Evolutionary conservation across 805 yeast genomes (phyloP), one percentile per base, ranked within the genome.

Genomic region (Zygosaccharomyces rouxii): DNA sequence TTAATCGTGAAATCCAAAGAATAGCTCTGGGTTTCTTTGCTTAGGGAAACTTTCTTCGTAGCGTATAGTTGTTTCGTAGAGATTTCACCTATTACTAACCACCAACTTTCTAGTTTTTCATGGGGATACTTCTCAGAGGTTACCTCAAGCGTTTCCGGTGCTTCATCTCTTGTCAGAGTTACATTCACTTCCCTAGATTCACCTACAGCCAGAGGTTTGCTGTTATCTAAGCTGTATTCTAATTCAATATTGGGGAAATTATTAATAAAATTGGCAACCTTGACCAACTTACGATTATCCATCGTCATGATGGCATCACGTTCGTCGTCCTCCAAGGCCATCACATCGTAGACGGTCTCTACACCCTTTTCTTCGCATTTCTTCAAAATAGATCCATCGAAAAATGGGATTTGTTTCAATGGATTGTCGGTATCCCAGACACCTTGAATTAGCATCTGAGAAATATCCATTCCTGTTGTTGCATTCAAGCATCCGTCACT

Each of bases 361-460:
- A 90, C 83, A 0, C 80, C 68, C 47, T 70, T 70, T 37, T 73
- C 70, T 31, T 68, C 57, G 60, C 94, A 84, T 42, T 84, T 72
- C 18, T 69, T 66, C 35, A 88, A 62, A 11, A 82, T 73, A 7
- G 42, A 29, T 4, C 59, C 59, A 39, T 71, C 71, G 46, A 89
- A 79, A 56, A 71, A 76, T 1, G 99, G 99, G 30, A 92, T 72
- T 66, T 92, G 99, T 57, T 78, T 79, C 59, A 92, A 73, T 1
- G 94, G 84, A 42, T 79, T 78, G 48, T 86, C 96, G 6, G 80
- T 73, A 55, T 81, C 86, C 95, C 96, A 89, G 22, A 86, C 71
- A 0, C 86, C 95, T 64, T 92, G 98, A 1, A 84, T 79, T 5
- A 88, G 68, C 95, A 89, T 86, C 62, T 94, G 99, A 1, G 86